Evolutionary conservation across 371 early-diverging fungal genomes (phyloP).

Genomic region (Mortierella sp.): DNA sequence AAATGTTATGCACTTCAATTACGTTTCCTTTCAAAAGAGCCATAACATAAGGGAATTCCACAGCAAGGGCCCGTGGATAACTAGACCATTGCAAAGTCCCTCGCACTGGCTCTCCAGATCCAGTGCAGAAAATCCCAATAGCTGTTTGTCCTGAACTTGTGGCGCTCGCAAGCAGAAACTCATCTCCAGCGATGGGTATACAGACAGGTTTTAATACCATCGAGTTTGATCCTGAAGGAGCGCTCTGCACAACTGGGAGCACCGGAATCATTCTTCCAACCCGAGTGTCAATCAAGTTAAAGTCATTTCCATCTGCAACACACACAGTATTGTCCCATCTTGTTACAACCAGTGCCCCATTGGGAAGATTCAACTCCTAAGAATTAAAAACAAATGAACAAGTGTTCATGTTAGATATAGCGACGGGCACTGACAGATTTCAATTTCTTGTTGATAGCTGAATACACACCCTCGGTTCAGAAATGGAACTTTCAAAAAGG

Average conservation of each 20-base stretch:
- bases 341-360: conserved; percentile 71
- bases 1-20: conserved; percentile 83
- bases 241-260: conserved; percentile 69
- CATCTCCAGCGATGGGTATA: conserved; percentile 71
- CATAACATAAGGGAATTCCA: conserved; percentile 83
- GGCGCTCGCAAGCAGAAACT: conserved; percentile 82
- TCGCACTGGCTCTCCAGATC: conserved; percentile 78
- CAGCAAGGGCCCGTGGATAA: conserved; percentile 74
- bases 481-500: conserved; percentile 53
- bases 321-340: conserved; percentile 69
- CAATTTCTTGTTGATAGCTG: not conserved
- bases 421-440: not conserved
- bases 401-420: not conserved
- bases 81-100: conserved; percentile 85
- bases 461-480: conserved; percentile 44
- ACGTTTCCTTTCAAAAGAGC: conserved; percentile 77
- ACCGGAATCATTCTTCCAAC: conserved; percentile 65
- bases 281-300: conserved; percentile 73
- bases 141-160: conserved; percentile 65
- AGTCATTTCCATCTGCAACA: conserved; percentile 74
- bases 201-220: conserved; percentile 71
- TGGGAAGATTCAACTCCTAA: conserved; percentile 76
- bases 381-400: not conserved
- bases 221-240: conserved; percentile 60
- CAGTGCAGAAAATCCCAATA: conserved; percentile 83